phyloP scores from a whole-genome alignment of 352 stramenopile genomes.

The Lagenidium sp. region DNA sequence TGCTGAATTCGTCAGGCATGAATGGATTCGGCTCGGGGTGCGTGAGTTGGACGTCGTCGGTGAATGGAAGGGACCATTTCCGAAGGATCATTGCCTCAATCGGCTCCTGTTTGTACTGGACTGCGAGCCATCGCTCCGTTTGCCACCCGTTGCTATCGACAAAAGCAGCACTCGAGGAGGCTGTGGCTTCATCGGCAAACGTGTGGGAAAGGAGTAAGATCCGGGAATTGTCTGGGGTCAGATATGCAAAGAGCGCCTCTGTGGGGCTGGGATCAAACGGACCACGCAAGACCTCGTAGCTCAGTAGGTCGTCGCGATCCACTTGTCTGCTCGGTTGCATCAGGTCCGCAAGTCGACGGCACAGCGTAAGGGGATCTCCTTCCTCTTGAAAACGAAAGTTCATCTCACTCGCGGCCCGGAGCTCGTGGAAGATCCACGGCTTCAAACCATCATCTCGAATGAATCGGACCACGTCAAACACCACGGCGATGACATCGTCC shows the following conservation, averaged over 20 bases:
- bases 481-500: constrained; percentile 16
- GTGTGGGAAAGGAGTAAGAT: constrained; percentile 45
- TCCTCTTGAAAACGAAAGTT: constrained; percentile 26
- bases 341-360: constrained; percentile 35
- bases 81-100: constrained; percentile 21
- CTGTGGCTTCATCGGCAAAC: constrained; percentile 14
- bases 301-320: constrained; percentile 34
- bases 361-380: constrained; percentile 20
- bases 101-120: constrained; percentile 28
- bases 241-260: constrained; percentile 18
- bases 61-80: constrained; percentile 11
- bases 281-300: constrained; percentile 45
- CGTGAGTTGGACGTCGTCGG: neutral
- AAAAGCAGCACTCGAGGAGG: too few relatives aligned
- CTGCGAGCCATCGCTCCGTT: constrained; percentile 49
- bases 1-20: constrained; percentile 46
- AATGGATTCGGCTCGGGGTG: constrained; percentile 44
- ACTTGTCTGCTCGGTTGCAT: constrained; percentile 41
- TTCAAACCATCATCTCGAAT: neutral
- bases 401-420: constrained; percentile 17
- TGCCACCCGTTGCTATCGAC: constrained; percentile 8
- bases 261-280: constrained; percentile 25
- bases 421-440: constrained; percentile 30
- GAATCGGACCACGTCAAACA: constrained; percentile 20
- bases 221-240: constrained; percentile 48